These are phyloP conservation scores for Plantago ovata DNA, from an alignment of 257 asterid genomes.

Conservation along the genomic window DNA sequence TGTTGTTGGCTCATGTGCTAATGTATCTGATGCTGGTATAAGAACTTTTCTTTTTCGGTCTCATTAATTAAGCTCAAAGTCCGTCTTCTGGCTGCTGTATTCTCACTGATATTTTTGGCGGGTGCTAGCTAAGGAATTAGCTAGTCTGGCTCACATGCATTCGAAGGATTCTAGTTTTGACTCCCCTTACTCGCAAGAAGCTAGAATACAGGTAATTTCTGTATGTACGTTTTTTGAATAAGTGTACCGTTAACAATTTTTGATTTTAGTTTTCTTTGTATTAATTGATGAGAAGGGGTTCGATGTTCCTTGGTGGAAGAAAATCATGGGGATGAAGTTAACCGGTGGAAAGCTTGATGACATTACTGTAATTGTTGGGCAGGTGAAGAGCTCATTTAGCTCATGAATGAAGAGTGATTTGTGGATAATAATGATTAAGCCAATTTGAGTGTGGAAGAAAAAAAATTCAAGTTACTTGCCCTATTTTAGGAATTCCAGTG, in stretches of 20 bases:
- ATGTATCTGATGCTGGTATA: conserved; percentile 60
- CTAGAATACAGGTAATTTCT: conserved; percentile 51
- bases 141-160: conserved; percentile 62
- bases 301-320: conserved; percentile 90
- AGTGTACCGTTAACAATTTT: not conserved
- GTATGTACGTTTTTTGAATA: not conserved
- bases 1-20: conserved; percentile 28
- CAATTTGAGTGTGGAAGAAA: too few species aligned
- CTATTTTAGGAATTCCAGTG: too few species aligned
- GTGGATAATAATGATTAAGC: not conserved
- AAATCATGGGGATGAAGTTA: conserved; percentile 66
- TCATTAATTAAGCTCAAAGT: not conserved
- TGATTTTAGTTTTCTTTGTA: not conserved
- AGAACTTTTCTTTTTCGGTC: not conserved
- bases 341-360: conserved; percentile 92
- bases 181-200: conserved; percentile 84
- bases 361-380: conserved; percentile 65
- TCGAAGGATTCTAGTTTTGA: conserved; percentile 64
- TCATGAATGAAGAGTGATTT: conserved; percentile 2
- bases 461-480: too few species aligned
- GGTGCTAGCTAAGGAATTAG: conserved; percentile 75
- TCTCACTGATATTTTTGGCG: conserved; percentile 23
- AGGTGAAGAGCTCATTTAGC: conserved; percentile 42
- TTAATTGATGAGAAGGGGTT: conserved; percentile 44
- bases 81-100: conserved; percentile 2